Conservation (phyloP, 2,329 filamentous ascomycete genomes). For the Rhynchosporium agropyri region DNA sequence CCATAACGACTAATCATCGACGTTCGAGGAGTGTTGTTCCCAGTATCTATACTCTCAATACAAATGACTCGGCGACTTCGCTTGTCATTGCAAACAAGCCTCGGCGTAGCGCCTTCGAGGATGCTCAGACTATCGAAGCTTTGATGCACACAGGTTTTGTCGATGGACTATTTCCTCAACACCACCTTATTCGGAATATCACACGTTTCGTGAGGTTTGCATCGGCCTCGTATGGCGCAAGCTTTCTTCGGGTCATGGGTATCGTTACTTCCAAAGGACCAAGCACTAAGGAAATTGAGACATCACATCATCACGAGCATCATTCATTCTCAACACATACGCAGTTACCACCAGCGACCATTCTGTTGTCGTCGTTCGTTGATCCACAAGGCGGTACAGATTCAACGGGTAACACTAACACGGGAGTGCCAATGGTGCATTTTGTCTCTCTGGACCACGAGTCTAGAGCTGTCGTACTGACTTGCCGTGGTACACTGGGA, state of each 20-base stretch:
- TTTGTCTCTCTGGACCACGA: slow-evolving; percentile 60
- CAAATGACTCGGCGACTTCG: slow-evolving; percentile 46
- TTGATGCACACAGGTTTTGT: slow-evolving; percentile 53
- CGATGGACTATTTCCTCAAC: slow-evolving; percentile 60
- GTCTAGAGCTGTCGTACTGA: slow-evolving; percentile 57
- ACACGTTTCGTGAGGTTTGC: slow-evolving; percentile 68
- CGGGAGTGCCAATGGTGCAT: slow-evolving; percentile 57
- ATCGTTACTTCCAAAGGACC: slow-evolving; percentile 55
- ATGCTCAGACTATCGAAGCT: slow-evolving; percentile 34
- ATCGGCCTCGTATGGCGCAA: slow-evolving; percentile 66
- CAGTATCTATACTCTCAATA: slow-evolving; percentile 63
- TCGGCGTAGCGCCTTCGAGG: slow-evolving; percentile 40
- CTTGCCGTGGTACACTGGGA: slow-evolving; percentile 57
- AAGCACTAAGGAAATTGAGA: slow-evolving; percentile 45
- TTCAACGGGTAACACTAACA: slow-evolving; percentile 52
- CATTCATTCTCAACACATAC: slow-evolving; percentile 67
- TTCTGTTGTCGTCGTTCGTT: slow-evolving; percentile 58
- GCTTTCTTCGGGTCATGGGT: slow-evolving; percentile 64
- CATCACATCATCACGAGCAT: slow-evolving; percentile 56
- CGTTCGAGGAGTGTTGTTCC: slow-evolving; percentile 40
- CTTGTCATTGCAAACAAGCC: slow-evolving; percentile 40
- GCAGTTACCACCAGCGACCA: slow-evolving; percentile 57
- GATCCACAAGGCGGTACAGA: slow-evolving; percentile 58
- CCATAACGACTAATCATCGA: slow-evolving; percentile 41
- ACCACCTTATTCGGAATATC: slow-evolving; percentile 63